A percentile compares a stretch with the other conserved stretches of the same genome.
These are phyloP conservation scores for Naegleria fowleri DNA, from an alignment of 208 protist genomes.

Conservation along the genomic window DNA sequence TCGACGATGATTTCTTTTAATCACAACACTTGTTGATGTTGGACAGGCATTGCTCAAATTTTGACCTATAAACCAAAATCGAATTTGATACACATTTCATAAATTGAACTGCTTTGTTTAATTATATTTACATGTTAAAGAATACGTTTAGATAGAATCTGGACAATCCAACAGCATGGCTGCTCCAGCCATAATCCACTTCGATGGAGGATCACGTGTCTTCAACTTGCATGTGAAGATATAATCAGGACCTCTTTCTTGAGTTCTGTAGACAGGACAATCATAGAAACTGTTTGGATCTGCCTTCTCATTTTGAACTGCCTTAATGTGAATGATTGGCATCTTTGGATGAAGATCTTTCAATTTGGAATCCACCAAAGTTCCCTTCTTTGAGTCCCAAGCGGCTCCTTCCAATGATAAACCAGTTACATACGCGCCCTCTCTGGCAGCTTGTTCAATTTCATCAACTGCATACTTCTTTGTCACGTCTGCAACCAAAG, in stretches of 20 bases:
- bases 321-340: slow-evolving; percentile 84
- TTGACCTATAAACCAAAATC: too few species aligned
- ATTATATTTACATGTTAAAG: too few species aligned
- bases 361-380: slow-evolving; percentile 82
- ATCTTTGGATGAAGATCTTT: slow-evolving; percentile 88
- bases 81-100: too few species aligned
- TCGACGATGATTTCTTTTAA: not conserved
- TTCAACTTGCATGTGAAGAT: slow-evolving; percentile 91
- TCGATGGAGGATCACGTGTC: slow-evolving; percentile 81
- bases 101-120: too few species aligned
- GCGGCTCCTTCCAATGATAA: slow-evolving; percentile 93
- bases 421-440: slow-evolving; percentile 94
- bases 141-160: too few species aligned
- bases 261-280: slow-evolving; percentile 95
- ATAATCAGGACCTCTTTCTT: slow-evolving; percentile 82
- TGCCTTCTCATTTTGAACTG: slow-evolving; percentile 70
- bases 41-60: too few species aligned
- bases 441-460: slow-evolving; percentile 83
- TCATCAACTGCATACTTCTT: slow-evolving; percentile 87
- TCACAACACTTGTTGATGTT: too few species aligned
- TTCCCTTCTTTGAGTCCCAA: slow-evolving; percentile 80
- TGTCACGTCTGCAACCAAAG: slow-evolving; percentile 80
- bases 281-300: slow-evolving; percentile 63
- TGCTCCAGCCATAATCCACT: slow-evolving; percentile 94
- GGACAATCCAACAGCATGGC: slow-evolving; percentile 77